Evolutionary conservation across 306 rosid species (phyloP).

Genomic region (Dalbergia oliveri): DNA sequence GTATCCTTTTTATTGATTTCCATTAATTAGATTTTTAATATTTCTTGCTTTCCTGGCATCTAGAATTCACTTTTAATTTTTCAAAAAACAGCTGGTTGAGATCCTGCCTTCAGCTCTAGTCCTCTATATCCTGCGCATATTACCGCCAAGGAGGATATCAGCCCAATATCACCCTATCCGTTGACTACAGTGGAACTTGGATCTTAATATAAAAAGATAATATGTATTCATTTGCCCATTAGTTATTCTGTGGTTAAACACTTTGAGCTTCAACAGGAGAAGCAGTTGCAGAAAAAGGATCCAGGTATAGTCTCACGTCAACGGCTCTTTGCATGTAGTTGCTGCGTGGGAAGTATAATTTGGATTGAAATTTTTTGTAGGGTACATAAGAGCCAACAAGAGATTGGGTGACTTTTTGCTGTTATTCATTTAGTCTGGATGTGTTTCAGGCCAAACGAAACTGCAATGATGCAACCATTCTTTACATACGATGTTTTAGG

Average conservation of each 20-base stretch:
- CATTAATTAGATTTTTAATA: background rate
- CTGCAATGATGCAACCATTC: slow-evolving; percentile 38
- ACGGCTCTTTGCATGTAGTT: background rate
- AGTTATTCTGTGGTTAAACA: slow-evolving; percentile 41
- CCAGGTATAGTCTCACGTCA: too few relatives aligned
- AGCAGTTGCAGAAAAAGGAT: slow-evolving; percentile 37
- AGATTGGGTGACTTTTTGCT: slow-evolving; percentile 38
- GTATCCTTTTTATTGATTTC: slow-evolving; percentile 12
- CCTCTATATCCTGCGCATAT: slow-evolving; percentile 86
- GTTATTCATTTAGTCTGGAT: slow-evolving; percentile 10
- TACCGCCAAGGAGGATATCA: slow-evolving; percentile 95
- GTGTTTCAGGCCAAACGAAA: slow-evolving; percentile 16
- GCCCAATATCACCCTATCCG: slow-evolving; percentile 88
- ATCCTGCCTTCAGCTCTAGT: slow-evolving; percentile 93
- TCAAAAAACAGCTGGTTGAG: slow-evolving; percentile 80
- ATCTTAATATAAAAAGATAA: too few relatives aligned
- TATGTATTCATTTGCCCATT: slow-evolving; percentile 42
- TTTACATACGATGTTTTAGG: background rate
- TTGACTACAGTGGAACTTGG: slow-evolving; percentile 50
- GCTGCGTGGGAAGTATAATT: slow-evolving; percentile 47
- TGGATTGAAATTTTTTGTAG: slow-evolving; percentile 41
- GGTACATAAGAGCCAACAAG: slow-evolving; percentile 13
- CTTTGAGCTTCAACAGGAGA: slow-evolving; percentile 47
- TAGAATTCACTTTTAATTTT: slow-evolving; percentile 38
- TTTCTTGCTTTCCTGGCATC: slow-evolving; percentile 25